Evolutionary conservation across 768 basidiomycete species (phyloP).

Genomic region (Mycena venus): DNA sequence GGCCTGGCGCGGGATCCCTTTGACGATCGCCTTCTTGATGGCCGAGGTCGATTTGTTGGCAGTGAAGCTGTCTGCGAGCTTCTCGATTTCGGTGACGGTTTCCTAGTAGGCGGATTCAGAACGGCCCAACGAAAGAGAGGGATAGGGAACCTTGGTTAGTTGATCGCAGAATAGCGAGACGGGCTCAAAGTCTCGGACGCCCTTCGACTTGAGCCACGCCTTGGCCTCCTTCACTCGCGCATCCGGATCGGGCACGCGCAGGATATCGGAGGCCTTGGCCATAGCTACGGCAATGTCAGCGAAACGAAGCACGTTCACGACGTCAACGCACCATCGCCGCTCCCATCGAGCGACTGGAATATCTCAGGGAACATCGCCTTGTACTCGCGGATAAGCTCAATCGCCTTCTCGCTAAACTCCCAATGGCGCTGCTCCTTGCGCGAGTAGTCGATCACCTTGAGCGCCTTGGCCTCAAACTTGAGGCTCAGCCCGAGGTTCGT

Average conservation of each 20-base stretch:
- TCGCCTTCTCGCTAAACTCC: slow-evolving; percentile 94
- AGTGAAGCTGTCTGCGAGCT: slow-evolving; percentile 77
- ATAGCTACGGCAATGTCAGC: slow-evolving; percentile 67
- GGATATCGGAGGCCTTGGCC: slow-evolving; percentile 72
- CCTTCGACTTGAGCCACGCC: slow-evolving; percentile 87
- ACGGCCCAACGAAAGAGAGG: neutral
- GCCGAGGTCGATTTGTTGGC: slow-evolving; percentile 68
- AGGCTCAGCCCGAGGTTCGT: slow-evolving; percentile 93
- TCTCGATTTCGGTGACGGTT: slow-evolving; percentile 84
- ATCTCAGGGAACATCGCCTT: slow-evolving; percentile 90
- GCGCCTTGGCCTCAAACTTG: slow-evolving; percentile 94
- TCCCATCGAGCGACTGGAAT: slow-evolving; percentile 77
- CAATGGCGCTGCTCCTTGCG: slow-evolving; percentile 86
- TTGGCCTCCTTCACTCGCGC: slow-evolving; percentile 82
- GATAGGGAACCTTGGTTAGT: slow-evolving; percentile 90
- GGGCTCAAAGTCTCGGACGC: slow-evolving; percentile 91
- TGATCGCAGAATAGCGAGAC: slow-evolving; percentile 95
- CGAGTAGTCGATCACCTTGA: slow-evolving; percentile 95
- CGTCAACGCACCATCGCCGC: slow-evolving; percentile 73
- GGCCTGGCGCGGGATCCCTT: slow-evolving; percentile 92
- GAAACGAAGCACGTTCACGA: neutral
- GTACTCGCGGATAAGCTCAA: slow-evolving; percentile 87
- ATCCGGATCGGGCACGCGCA: slow-evolving; percentile 72
- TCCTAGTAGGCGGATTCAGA: slow-evolving; percentile 58
- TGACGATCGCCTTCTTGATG: slow-evolving; percentile 94